Evolutionary conservation across 2,329 filamentous ascomycete species (phyloP).

Genomic region (Karstenula rhodostoma): DNA sequence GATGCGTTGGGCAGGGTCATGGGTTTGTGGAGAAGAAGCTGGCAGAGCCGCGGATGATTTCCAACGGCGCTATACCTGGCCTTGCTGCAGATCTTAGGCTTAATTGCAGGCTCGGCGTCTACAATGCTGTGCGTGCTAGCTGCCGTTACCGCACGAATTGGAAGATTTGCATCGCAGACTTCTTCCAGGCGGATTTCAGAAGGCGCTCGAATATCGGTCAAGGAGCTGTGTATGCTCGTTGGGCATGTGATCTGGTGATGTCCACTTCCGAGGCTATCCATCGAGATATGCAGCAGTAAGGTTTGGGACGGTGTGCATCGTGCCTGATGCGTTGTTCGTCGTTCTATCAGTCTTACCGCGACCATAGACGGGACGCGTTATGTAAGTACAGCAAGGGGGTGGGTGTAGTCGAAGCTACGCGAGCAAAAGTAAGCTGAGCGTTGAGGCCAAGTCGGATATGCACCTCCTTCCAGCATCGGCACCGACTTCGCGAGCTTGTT

Average conservation of each 20-base stretch:
- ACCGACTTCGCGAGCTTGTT: slow-evolving; percentile 15
- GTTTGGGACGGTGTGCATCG: slow-evolving; percentile 33
- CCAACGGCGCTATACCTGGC: slow-evolving; percentile 13
- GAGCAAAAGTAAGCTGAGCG: slow-evolving; percentile 15
- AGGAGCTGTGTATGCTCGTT: slow-evolving; percentile 20
- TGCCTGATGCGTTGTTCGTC: slow-evolving; percentile 27
- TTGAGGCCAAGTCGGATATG: slow-evolving; percentile 22
- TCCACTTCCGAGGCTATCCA: slow-evolving; percentile 1
- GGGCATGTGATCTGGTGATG: slow-evolving; percentile 37
- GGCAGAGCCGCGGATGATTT: slow-evolving; percentile 30
- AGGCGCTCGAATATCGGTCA: slow-evolving; percentile 27
- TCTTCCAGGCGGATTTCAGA: slow-evolving; percentile 43
- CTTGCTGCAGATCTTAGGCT: slow-evolving; percentile 45
- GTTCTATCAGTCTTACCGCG: slow-evolving; percentile 15
- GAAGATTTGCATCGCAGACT: slow-evolving; percentile 24
- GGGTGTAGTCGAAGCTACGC: slow-evolving; percentile 21
- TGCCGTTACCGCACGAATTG: slow-evolving; percentile 30
- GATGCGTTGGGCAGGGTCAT: slow-evolving; percentile 14
- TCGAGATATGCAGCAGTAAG: slow-evolving; percentile 21
- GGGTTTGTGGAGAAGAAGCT: slow-evolving; percentile 15
- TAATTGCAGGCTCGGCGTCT: slow-evolving; percentile 39
- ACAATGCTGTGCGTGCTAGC: slow-evolving; percentile 17
- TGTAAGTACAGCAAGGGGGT: slow-evolving; percentile 25
- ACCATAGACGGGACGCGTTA: slow-evolving; percentile 31
- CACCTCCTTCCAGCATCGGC: slow-evolving; percentile 16